Base-by-base conservation (phyloP, 306 rosid species). In the Pterocarpus santalinus region DNA sequence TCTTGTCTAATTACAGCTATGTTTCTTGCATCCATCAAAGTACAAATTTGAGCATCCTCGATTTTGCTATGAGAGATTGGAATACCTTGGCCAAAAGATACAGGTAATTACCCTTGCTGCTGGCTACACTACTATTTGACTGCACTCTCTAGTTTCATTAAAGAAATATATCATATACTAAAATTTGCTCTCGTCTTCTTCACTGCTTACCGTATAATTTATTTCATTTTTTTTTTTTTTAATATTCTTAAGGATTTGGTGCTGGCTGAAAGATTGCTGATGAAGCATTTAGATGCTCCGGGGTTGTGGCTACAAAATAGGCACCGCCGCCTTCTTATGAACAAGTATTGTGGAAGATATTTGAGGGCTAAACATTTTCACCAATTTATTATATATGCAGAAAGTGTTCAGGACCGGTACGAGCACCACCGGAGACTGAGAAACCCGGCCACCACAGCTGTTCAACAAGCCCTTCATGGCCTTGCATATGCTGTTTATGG, bases 231-330 rank as follows among this genome's bases (percentile, higher is more conserved):
- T 22, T 22, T 46, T n/a, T 64, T 51, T 52, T 12, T 41, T 5
- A 44, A 17, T 65, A 44, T 78, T 73, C 51, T 62, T 2, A 46
- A 93, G 97, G 97, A 93, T 81, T 85, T 94, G 65, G 97, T 90
- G 39, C 85, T 92, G 98, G 98, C 98, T 0, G 95, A 94, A 83
- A 90, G 92, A 85, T 75, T 92, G 89, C 77, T 94, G 86, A 92
- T 94, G 94, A 94, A 94, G 83, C 94, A 92, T 82, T 89, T 94
- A 81, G 98, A 94, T 84, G 95, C 97, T 63, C 97, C 98, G 0
- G 97, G 94, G 52, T 69, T 65, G 55, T 94, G 97, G 97, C 12
- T 92, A 75, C 94, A 89, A 65, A 92, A 87, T 85, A 92, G 84
- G 87, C 95, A 90, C 72, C 92, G 98, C 61, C 86, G 94, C 30